phyloP scores from a whole-genome alignment of 106 monocot genomes.

The Vanilla planifolia region DNA sequence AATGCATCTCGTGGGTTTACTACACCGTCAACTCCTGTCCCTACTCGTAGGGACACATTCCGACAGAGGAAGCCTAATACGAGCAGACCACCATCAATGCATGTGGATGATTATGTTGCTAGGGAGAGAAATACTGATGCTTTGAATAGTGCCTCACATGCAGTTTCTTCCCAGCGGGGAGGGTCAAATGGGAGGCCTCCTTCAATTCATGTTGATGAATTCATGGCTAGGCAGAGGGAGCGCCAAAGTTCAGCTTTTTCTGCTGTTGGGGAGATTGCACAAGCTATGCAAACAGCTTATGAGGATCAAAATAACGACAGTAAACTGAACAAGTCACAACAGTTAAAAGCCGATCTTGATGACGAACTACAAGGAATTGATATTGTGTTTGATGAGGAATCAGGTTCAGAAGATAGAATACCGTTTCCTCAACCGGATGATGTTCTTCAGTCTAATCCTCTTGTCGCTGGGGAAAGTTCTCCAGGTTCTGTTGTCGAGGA shows the following conservation, averaged over 20 bases:
- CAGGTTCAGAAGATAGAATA: constrained; percentile 83
- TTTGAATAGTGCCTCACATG: constrained; percentile 49
- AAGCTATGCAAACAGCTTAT: constrained; percentile 28
- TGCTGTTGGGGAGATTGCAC: constrained; percentile 40
- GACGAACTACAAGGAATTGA: constrained; percentile 89
- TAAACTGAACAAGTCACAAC: constrained; percentile 49
- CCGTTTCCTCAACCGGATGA: constrained; percentile 91
- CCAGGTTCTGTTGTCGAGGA: constrained; percentile 74
- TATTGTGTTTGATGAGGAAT: constrained; percentile 94
- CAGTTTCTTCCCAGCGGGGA: constrained; percentile 62
- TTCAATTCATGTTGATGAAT: constrained; percentile 99
- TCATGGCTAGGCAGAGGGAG: constrained; percentile 94
- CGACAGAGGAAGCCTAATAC: constrained; percentile 97
- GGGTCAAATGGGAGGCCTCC: constrained; percentile 86
- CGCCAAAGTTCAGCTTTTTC: constrained; percentile 58
- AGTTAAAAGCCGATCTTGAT: constrained; percentile 63
- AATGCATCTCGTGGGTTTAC: constrained; percentile 49
- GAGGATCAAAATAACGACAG: constrained; percentile 28
- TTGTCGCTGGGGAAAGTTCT: constrained; percentile 58
- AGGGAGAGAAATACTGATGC: constrained; percentile 94
- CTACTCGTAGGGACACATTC: constrained; percentile 87
- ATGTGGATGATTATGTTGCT: constrained; percentile 99
- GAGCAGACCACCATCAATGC: constrained; percentile 99
- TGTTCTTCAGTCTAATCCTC: constrained; percentile 51
- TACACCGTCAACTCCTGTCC: constrained; percentile 28